phyloP scores from a whole-genome alignment of 495 filamentous ascomycete species.

The Aspergillus cavernicola region DNA sequence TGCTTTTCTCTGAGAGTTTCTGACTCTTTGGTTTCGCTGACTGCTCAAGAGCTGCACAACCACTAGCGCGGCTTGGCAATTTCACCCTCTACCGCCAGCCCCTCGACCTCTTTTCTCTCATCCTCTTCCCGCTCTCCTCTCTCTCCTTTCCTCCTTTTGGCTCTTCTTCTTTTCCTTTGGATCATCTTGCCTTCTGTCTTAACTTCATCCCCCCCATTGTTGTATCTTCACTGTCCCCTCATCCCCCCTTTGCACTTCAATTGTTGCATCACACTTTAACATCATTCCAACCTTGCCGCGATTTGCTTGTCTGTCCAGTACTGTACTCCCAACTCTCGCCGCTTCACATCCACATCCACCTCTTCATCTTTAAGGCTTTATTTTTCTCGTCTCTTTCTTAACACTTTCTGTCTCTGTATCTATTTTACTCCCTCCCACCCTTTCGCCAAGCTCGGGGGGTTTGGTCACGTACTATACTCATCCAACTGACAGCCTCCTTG shows the following conservation, averaged over 20 bases:
- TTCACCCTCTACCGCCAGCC: conserved; percentile 46
- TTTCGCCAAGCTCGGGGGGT: not conserved
- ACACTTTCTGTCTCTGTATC: not conserved
- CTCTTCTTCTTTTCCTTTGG: conserved; percentile 10
- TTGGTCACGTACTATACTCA: not conserved
- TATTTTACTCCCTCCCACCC: not conserved
- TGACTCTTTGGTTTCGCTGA: conserved; percentile 27
- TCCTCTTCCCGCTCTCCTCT: conserved; percentile 15
- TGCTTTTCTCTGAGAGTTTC: conserved; percentile 15
- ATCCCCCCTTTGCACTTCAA: conserved; percentile 14
- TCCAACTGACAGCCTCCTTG: not conserved
- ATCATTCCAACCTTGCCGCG: not conserved
- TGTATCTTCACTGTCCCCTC: conserved; percentile 7
- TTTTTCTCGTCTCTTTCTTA: not conserved
- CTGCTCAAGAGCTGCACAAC: conserved; percentile 44
- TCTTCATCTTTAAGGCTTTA: conserved; percentile 1
- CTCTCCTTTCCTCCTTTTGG: conserved; percentile 2
- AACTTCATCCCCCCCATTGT: not conserved
- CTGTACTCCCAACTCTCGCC: conserved; percentile 8
- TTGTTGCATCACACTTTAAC: conserved; percentile 4
- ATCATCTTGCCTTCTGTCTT: conserved; percentile 14
- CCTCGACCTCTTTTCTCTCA: conserved; percentile 42
- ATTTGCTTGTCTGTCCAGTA: not conserved
- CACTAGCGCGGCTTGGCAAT: conserved; percentile 48
- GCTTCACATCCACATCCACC: conserved; percentile 1